phyloP scores from a whole-genome alignment of 495 filamentous ascomycete genomes.

The Clavariopsis aquatica region DNA sequence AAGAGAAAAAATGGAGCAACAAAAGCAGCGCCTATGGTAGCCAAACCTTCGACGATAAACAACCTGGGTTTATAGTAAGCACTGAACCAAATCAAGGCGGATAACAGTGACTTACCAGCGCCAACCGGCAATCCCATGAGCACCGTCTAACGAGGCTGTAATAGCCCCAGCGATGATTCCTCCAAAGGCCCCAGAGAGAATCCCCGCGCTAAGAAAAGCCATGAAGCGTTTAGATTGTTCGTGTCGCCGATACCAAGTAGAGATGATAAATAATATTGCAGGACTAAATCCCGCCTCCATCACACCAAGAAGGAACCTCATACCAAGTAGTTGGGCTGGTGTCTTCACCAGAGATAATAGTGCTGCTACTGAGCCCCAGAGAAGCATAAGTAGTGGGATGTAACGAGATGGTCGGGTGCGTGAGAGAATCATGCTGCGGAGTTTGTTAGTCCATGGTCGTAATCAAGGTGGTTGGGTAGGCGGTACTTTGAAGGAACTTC shows the following conservation, averaged over 20 bases:
- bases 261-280: constrained; percentile 52
- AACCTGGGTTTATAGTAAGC: constrained; percentile 38
- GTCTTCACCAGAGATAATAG: constrained; percentile 51
- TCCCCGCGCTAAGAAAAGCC: constrained; percentile 54
- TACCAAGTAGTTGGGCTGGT: constrained; percentile 49
- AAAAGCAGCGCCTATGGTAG: constrained; percentile 52
- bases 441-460: background rate
- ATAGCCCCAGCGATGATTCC: constrained; percentile 53
- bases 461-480: constrained; percentile 48
- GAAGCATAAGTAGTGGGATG: constrained; percentile 31
- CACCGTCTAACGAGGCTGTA: constrained; percentile 44
- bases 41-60: constrained; percentile 44
- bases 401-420: constrained; percentile 10
- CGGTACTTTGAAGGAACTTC: constrained; percentile 53
- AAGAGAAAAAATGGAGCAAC: constrained; percentile 58
- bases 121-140: constrained; percentile 50
- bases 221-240: constrained; percentile 56
- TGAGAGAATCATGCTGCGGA: constrained; percentile 17
- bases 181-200: constrained; percentile 56
- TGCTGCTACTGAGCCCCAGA: constrained; percentile 46
- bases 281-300: constrained; percentile 51
- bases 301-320: constrained; percentile 47
- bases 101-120: constrained; percentile 39
- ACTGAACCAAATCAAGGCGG: background rate
- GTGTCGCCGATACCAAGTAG: constrained; percentile 55